phyloP scores from a whole-genome alignment of 2,329 filamentous ascomycete genomes.

The Hypoxylon sp. region DNA sequence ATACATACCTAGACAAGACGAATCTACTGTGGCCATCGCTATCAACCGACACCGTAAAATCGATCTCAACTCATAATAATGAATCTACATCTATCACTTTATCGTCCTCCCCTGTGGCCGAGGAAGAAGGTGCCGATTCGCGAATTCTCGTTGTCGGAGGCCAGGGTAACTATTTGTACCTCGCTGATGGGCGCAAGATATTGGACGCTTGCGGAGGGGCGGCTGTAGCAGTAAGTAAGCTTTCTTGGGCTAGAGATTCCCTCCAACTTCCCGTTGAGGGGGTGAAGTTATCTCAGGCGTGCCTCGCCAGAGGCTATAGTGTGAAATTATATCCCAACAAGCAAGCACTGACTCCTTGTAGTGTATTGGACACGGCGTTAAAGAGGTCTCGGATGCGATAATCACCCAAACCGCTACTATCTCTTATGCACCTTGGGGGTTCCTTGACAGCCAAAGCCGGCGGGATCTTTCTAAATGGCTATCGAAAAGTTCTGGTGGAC shows the following conservation, averaged over 20 bases:
- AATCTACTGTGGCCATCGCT: conserved; percentile 11
- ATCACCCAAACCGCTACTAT: conserved; percentile 62
- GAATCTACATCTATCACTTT: conserved; percentile 18
- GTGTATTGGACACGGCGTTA: conserved; percentile 77
- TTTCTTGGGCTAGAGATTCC: not conserved
- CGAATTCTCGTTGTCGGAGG: conserved; percentile 35
- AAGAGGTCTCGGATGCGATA: conserved; percentile 73
- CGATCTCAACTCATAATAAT: conserved; percentile 1
- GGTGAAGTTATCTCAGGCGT: not conserved
- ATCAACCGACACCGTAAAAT: conserved; percentile 15
- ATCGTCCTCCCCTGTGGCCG: not conserved
- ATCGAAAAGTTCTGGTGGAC: conserved; percentile 56
- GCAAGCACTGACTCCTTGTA: conserved; percentile 15
- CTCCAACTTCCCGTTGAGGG: not conserved
- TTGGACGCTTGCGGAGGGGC: conserved; percentile 82
- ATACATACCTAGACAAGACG: conserved; percentile 20
- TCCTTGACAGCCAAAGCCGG: conserved; percentile 68
- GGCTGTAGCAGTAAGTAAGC: conserved; percentile 67
- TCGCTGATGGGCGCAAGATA: conserved; percentile 58
- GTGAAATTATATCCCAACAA: not conserved
- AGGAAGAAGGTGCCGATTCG: conserved; percentile 8
- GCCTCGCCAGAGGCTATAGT: not conserved
- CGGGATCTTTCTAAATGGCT: conserved; percentile 64
- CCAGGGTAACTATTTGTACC: conserved; percentile 36
- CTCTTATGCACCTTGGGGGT: conserved; percentile 56